Conservation (phyloP, 169 alveolate genomes). For the Plasmodium adleri region DNA sequence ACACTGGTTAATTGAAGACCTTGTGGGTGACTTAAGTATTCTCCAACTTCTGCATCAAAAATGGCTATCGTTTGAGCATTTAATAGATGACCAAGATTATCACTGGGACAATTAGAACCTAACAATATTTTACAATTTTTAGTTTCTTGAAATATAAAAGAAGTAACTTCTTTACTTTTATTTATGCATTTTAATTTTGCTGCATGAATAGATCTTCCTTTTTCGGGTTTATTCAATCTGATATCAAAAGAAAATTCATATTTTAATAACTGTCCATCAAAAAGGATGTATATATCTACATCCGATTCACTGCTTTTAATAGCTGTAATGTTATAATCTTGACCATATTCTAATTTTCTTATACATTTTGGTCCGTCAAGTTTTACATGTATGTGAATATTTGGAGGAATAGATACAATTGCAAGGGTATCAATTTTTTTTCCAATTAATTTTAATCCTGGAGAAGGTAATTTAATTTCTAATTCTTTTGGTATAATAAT, state of each 20-base stretch:
- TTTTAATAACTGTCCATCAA: constrained; percentile 81
- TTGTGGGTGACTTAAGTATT: constrained; percentile 72
- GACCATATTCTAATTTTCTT: constrained; percentile 77
- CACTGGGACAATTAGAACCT: constrained; percentile 70
- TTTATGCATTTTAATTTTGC: constrained; percentile 73
- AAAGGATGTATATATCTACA: constrained; percentile 76
- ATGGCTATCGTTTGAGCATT: constrained; percentile 60
- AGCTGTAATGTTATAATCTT: constrained; percentile 81
- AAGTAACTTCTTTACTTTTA: constrained; percentile 56
- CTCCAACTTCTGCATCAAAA: constrained; percentile 76
- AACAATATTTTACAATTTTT: constrained; percentile 40
- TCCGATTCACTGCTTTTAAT: constrained; percentile 83
- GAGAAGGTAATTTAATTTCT: constrained; percentile 80
- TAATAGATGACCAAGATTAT: constrained; percentile 59
- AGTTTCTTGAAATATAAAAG: constrained; percentile 53
- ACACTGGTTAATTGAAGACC: constrained; percentile 56
- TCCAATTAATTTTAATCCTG: constrained; percentile 80
- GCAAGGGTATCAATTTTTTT: constrained; percentile 79
- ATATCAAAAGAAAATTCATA: constrained; percentile 82
- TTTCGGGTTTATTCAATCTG: constrained; percentile 77
- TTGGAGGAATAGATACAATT: constrained; percentile 81
- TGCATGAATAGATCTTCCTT: constrained; percentile 64
- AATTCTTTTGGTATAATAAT: constrained; percentile 79
- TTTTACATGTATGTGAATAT: constrained; percentile 76
- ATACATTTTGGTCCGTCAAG: constrained; percentile 81